These are phyloP conservation scores for Hyaloperonospora arabidopsidis DNA, from an alignment of 352 stramenopile species.

Conservation along the genomic window DNA sequence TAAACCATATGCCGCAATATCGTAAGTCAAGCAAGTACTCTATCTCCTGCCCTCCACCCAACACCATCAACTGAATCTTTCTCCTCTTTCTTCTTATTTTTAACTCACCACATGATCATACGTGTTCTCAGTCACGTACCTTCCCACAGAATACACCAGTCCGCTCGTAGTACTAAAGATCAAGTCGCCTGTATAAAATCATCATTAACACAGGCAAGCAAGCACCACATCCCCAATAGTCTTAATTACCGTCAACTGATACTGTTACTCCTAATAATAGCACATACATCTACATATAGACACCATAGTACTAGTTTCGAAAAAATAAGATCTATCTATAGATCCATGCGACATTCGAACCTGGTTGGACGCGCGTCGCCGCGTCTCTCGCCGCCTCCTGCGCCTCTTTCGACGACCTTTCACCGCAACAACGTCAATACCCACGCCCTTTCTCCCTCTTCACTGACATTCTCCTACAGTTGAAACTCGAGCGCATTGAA, in stretches of 20 bases:
- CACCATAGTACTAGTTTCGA: too few species aligned
- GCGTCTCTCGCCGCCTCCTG: slow-evolving; percentile 52
- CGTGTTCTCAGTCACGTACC: slow-evolving; percentile 53
- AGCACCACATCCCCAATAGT: too few species aligned
- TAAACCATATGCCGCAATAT: too few species aligned
- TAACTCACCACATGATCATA: slow-evolving; percentile 62
- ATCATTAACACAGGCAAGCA: not conserved
- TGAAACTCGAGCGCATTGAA: slow-evolving; percentile 75
- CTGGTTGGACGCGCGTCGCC: slow-evolving; percentile 52
- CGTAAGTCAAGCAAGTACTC: too few species aligned
- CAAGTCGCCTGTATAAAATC: slow-evolving; percentile 39
- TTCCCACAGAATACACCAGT: slow-evolving; percentile 56
- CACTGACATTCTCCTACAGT: slow-evolving; percentile 22
- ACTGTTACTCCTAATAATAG: not conserved
- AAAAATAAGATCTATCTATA: too few species aligned
- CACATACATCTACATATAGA: not conserved
- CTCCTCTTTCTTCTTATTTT: not conserved
- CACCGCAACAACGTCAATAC: not conserved
- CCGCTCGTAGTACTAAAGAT: slow-evolving; percentile 77
- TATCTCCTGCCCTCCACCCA: too few species aligned
- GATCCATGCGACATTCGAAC: slow-evolving; percentile 15
- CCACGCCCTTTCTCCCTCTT: not conserved
- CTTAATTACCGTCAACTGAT: too few species aligned
- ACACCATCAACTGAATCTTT: not conserved
- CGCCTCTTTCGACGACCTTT: slow-evolving; percentile 48